Base-by-base conservation (phyloP, 441 rosid species). In the Pelargonium australe region DNA sequence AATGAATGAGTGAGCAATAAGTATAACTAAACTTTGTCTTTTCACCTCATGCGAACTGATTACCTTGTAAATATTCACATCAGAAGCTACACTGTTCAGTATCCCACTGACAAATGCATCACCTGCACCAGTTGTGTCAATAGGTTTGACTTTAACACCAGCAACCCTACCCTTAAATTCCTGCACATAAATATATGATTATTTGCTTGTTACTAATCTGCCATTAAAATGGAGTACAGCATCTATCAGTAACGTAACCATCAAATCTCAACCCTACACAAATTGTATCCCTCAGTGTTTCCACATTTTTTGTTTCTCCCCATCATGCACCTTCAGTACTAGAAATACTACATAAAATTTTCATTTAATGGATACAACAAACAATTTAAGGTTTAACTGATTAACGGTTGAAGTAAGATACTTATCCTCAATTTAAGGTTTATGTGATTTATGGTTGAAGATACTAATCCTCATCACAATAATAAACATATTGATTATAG, bases 71-170 rank as follows among this genome's bases (percentile, higher is more conserved):
- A 92, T 74, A 63, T 76, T 73, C 64, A 69, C 75, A 77, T 92
- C 87, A 72, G 90, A 82, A 72, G 90, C 95, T 72, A 92, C 76
- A 88, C 83, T 75, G 83, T 81, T 78, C 45, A 95, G 85, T 34
- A 95, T 8, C 60, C 99, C 99, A 60, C 96, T 85, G 10, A 95
- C 97, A 62, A 92, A 95, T 23, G 99, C 87, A 83, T 95, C 99
- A 10, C 98, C 98, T 16, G 98, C 99, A 72, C 99, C 96, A 0
- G 99, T 95, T 51, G 96, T 92, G 80, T 95, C 99, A 43, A 95
- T 91, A 10, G 97, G 65, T 60, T 86, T 92, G 68, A 87, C 94
- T 80, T 92, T 80, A 31, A 95, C 79, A 73, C 97, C 96, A 67
- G 73, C 71, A 73, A 90, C 95, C 74, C 86, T 77, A 64, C 98